Evolutionary conservation across 371 early-diverging fungal species (phyloP), one percentile per base, ranked within the genome.

Genomic region (Thermomucor indicae-seudaticae): DNA sequence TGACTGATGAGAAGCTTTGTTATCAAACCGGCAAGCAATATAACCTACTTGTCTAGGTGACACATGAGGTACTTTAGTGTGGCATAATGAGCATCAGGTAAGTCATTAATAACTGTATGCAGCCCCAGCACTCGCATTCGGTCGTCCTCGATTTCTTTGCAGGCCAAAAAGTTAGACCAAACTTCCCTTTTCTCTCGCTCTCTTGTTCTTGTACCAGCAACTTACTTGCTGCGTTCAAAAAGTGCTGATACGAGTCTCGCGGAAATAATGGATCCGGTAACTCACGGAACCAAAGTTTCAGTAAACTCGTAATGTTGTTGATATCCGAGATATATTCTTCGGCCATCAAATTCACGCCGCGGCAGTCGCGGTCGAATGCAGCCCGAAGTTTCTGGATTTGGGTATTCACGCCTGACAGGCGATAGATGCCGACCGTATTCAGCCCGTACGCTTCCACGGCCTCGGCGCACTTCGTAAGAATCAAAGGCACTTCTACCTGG

Each of bases 201-300:
- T 19, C 11, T 35, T 10, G 10, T 0, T 2, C 7, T 31, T 19
- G n/a, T 29, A 47, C 17, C 6, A 23, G 14, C 1, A 2, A 19
- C 73, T 63, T 67, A 72, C 86, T 71, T 1, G 86, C 83, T 8
- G 89, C 88, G 45, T 80, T 75, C 34, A 88, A 62, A 41, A 95
- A 80, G 17, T 78, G 65, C 7, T 78, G 70, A 60, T 85, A 87
- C 42, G 79, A 57, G 12, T 58, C 45, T 30, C 70, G 60, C 12
- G 95, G 87, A 43, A 96, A 69, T 1, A 95, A 67, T 2, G 92
- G 85, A 39, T 91, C 90, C 10, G 95, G 93, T 16, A 96, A 67
- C 59, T 94, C 93, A 19, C 96, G 81, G 64, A 96, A 87, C 77
- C 86, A 96, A 24, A 91, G 71, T 55, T 96, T 95, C 27, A 96